Conservation (phyloP, 306 rosid species). For the Cucurbita ficifolia region DNA sequence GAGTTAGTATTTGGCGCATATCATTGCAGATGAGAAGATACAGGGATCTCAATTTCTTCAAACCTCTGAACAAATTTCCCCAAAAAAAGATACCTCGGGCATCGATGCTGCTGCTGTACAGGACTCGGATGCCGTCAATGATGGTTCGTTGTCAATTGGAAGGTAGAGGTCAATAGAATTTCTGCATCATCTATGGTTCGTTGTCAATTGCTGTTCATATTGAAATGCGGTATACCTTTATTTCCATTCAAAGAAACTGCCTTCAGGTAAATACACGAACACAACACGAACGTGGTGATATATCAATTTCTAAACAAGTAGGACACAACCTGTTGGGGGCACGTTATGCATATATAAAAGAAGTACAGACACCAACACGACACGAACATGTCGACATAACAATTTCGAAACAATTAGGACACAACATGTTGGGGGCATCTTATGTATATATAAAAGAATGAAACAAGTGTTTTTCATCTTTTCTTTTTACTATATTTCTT, state of each 20-base stretch:
- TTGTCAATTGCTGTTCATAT: not conserved
- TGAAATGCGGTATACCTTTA: not conserved
- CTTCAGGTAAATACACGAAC: not conserved
- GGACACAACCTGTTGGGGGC: not conserved
- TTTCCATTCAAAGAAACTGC: not conserved
- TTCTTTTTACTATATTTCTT: not conserved
- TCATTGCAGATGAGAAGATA: constrained; percentile 75
- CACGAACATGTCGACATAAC: not conserved
- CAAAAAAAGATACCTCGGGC: constrained; percentile 21
- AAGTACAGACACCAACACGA: not conserved
- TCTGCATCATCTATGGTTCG: not conserved
- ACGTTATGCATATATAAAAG: not conserved
- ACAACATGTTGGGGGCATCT: not conserved
- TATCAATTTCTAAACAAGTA: not conserved
- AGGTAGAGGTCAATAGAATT: constrained; percentile 30
- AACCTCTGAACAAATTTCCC: constrained; percentile 27
- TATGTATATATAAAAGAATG: not conserved
- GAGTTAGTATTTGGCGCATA: constrained; percentile 30
- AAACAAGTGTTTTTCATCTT: not conserved
- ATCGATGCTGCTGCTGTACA: constrained; percentile 18
- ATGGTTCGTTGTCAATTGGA: constrained; percentile 20
- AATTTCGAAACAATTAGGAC: not conserved
- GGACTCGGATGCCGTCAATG: constrained; percentile 15
- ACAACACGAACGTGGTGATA: not conserved
- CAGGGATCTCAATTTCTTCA: constrained; percentile 37